Base-by-base conservation (phyloP, 495 filamentous ascomycete genomes). In the Trichocladium uniseriatum region DNA sequence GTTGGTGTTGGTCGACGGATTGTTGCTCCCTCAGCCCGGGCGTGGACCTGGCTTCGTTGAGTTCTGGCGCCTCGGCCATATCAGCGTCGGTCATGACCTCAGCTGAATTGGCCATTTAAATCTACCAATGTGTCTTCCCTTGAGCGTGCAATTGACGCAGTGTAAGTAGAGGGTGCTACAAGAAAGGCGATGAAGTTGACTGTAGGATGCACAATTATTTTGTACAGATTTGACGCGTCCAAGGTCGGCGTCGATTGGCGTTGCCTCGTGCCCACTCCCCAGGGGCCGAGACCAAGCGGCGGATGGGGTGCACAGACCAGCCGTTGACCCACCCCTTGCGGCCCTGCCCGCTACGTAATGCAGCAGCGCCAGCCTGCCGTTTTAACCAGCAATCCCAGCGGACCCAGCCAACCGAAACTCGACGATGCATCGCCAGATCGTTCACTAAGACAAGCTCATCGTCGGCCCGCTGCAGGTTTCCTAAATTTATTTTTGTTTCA, bases 131-230 rank as follows among this genome's bases (percentile, higher is more conserved):
- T 9, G 14, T 6, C 13, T 2, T 10, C 19, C 16, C 18, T 6
- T 41, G 6, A 10, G 16, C 4, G 11, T 15, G 41, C 15, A 31
- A 3, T 24, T 4, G 32, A 44, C 1, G 11, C 18, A 18, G 18
- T 6, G 5, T 16, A 1, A 9, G 9, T 11, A 11, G 21, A 4
- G 6, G 7, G 2, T 32, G 28, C 61, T 64, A 64, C 61, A 64
- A 64, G 56, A 62, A 64, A 64, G 59, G 43, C 31, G 31, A 20
- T 27, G 34, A 27, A 16, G 4, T 15, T 1, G 22, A 34, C 11
- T 18, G 31, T 27, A n/a, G 27, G n/a, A 10, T 36, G 45, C 40
- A 7, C 43, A 21, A 22, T 31, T 60, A 55, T 62, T 62, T 55
- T 62, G 59, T 62, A 62, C 39, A n/a, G 15, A 38, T 18, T 38